A percentile compares a stretch with the other conserved stretches of the same genome.
Conservation (phyloP, 164 flowering plant species). For the Magnolia officinalis region DNA sequence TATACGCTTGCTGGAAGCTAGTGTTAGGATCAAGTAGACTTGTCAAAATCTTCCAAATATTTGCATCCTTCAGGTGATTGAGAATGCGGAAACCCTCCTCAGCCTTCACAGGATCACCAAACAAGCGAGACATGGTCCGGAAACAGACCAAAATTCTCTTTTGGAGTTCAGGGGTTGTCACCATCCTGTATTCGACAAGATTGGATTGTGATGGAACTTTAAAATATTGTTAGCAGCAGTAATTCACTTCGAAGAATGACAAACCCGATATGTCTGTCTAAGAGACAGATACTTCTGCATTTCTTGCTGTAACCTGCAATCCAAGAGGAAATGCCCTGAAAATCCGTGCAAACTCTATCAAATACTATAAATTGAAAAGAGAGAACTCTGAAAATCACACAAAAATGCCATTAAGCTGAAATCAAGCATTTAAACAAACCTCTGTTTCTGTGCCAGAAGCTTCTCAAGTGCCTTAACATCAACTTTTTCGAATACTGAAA, state of each 20-base stretch:
- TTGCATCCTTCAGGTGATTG: constrained; percentile 86
- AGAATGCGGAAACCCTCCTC: constrained; percentile 80
- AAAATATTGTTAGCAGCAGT: background rate
- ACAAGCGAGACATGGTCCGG: constrained; percentile 79
- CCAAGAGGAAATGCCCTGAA: constrained; percentile 41
- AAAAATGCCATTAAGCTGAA: constrained; percentile 19
- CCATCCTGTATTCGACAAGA: constrained; percentile 53
- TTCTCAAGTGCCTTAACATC: constrained; percentile 92
- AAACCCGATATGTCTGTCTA: constrained; percentile 75
- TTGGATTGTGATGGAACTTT: constrained; percentile 6
- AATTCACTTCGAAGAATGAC: constrained; percentile 16
- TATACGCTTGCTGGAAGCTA: constrained; percentile 46
- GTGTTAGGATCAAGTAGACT: constrained; percentile 67
- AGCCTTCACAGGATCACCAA: constrained; percentile 71
- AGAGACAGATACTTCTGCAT: constrained; percentile 87
- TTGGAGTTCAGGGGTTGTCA: constrained; percentile 64
- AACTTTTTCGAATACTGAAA: constrained; percentile 75
- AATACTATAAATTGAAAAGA: constrained; percentile 23
- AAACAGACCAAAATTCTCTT: constrained; percentile 67
- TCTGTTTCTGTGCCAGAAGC: constrained; percentile 88
- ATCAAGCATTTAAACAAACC: constrained; percentile 43
- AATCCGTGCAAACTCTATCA: constrained; percentile 33
- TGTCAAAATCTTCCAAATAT: constrained; percentile 76
- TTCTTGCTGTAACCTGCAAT: constrained; percentile 94
- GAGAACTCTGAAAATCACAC: constrained; percentile 5